Percentiles rank a stretch among this genome's conserved stretches.
Conservation (phyloP, 768 basidiomycete species). For the Amanita subjunquillea region DNA sequence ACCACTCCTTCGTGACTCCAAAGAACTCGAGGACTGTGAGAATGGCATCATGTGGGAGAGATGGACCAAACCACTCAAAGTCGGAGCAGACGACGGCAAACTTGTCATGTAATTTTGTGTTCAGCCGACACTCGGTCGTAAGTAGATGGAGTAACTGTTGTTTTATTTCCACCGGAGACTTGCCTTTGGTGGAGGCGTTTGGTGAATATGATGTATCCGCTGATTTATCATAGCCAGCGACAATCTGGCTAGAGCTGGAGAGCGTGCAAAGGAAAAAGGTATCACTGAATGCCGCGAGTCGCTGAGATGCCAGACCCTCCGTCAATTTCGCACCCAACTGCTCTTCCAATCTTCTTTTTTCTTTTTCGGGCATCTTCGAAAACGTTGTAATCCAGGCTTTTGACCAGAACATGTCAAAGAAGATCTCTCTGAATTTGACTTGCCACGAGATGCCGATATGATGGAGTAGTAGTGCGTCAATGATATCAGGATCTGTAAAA, state of each 20-base stretch:
- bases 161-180: conserved; percentile 19
- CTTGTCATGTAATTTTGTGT: conserved; percentile 21
- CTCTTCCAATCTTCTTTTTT: conserved; percentile 10
- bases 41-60: conserved; percentile 30
- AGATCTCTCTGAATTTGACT: conserved; percentile 22
- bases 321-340: conserved; percentile 12
- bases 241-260: conserved; percentile 9
- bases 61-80: conserved; percentile 33
- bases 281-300: conserved; percentile 14
- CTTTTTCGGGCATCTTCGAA: conserved; percentile 9
- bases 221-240: conserved; percentile 16
- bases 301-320: conserved; percentile 14
- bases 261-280: conserved; percentile 28
- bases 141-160: conserved; percentile 30
- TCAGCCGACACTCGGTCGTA: conserved; percentile 29
- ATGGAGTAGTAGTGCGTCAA: conserved; percentile 34
- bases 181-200: conserved; percentile 3
- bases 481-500: conserved; percentile 37
- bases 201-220: conserved; percentile 11
- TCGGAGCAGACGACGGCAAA: conserved; percentile 29
- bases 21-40: conserved; percentile 16
- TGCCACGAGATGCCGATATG: conserved; percentile 35
- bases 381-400: conserved; percentile 24
- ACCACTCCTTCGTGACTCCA: conserved; percentile 13
- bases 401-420: conserved; percentile 20